Percentiles rank a stretch among this genome's conserved stretches.
These are phyloP conservation scores for Brassica incana DNA, from an alignment of 345 rosid species.

Conservation along the genomic window DNA sequence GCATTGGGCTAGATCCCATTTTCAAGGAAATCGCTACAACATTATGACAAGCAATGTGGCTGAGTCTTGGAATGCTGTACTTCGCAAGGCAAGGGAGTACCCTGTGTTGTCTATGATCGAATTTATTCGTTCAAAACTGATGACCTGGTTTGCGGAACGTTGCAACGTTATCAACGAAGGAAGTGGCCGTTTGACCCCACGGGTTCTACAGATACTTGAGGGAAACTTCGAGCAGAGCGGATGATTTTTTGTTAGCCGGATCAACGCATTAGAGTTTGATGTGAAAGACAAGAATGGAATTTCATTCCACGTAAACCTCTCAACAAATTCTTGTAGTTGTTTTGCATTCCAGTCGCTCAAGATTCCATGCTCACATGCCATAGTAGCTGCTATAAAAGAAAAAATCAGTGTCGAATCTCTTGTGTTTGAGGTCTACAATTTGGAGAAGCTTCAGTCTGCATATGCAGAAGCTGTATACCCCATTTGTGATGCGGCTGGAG, in stretches of 20 bases:
- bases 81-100: not conserved
- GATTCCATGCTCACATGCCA: not conserved
- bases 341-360: not conserved
- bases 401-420: not conserved
- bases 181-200: too few species aligned
- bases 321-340: not conserved
- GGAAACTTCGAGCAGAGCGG: not conserved
- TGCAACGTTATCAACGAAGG: not conserved
- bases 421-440: not conserved
- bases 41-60: not conserved
- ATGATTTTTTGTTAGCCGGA: not conserved
- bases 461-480: not conserved
- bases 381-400: too few species aligned
- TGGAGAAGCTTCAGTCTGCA: not conserved
- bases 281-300: not conserved
- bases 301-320: not conserved
- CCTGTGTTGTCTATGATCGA: not conserved
- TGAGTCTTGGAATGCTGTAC: not conserved
- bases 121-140: not conserved
- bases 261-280: not conserved
- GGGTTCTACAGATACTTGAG: too few species aligned
- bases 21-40: not conserved
- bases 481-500: not conserved
- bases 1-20: not conserved
- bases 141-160: not conserved